A percentile compares a stretch with the other conserved stretches of the same genome.
Conservation (phyloP, 257 asterid species). For the Leptodermis oblonga region DNA sequence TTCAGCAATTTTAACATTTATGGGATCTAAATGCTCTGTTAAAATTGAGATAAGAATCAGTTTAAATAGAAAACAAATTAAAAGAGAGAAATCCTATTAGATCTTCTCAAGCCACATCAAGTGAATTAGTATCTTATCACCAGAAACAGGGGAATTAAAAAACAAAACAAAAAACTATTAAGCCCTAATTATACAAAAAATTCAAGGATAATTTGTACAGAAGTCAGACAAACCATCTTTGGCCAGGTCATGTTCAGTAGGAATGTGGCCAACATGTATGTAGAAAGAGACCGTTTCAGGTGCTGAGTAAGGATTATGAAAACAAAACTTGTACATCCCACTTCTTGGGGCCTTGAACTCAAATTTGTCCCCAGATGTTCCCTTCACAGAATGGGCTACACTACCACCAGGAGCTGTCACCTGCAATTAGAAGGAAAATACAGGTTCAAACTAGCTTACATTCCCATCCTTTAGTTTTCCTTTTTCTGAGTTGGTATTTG, state of each 20-base stretch:
- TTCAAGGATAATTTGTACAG: slow-evolving; percentile 5
- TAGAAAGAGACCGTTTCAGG: slow-evolving; percentile 85
- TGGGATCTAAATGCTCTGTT: slow-evolving; percentile 71
- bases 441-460: background rate
- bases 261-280: slow-evolving; percentile 85
- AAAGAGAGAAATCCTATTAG: slow-evolving; percentile 7
- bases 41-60: slow-evolving; percentile 23
- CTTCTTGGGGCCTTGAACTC: slow-evolving; percentile 67
- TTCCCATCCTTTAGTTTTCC: background rate
- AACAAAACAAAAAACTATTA: background rate
- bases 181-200: background rate
- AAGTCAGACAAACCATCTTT: slow-evolving; percentile 64
- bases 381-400: slow-evolving; percentile 47
- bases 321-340: slow-evolving; percentile 94
- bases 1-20: slow-evolving; percentile 80
- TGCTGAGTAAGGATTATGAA: slow-evolving; percentile 60
- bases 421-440: slow-evolving; percentile 36
- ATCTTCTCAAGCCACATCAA: background rate
- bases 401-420: slow-evolving; percentile 62
- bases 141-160: too few relatives aligned
- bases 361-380: slow-evolving; percentile 73
- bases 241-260: slow-evolving; percentile 66
- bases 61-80: slow-evolving; percentile 8
- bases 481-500: background rate
- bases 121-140: background rate